Evolutionary conservation across 2,329 filamentous ascomycete genomes (phyloP).

Genomic region (Beauveria sp.): DNA sequence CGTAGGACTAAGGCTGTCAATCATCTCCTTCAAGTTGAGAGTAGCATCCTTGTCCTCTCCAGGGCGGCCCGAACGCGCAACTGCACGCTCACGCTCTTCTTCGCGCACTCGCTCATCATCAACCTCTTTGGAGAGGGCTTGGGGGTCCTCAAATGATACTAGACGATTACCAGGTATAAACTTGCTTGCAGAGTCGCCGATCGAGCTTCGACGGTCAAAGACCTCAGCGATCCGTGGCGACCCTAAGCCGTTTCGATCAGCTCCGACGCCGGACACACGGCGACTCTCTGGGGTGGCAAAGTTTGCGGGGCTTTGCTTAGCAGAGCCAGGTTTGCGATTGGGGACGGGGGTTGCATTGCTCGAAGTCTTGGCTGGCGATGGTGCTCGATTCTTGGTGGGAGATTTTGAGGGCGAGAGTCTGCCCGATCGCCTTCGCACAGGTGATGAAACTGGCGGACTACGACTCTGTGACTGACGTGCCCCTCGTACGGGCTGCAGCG

Average conservation of each 20-base stretch:
- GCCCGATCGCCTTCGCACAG: neutral
- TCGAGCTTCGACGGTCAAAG: slow-evolving; percentile 62
- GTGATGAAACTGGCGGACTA: neutral
- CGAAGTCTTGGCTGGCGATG: neutral
- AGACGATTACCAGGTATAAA: slow-evolving; percentile 50
- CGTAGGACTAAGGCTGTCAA: slow-evolving; percentile 68
- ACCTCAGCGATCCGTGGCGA: slow-evolving; percentile 67
- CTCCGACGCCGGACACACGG: slow-evolving; percentile 59
- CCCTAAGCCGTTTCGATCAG: slow-evolving; percentile 63
- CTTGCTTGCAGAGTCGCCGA: slow-evolving; percentile 56
- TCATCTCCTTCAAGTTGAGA: slow-evolving; percentile 66
- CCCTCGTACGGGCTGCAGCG: slow-evolving; percentile 29
- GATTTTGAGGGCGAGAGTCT: slow-evolving; percentile 1
- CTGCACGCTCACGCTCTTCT: slow-evolving; percentile 51
- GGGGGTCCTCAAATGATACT: slow-evolving; percentile 60
- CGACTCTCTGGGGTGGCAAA: slow-evolving; percentile 29
- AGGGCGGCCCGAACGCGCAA: slow-evolving; percentile 43
- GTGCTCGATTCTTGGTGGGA: neutral
- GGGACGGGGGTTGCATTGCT: neutral
- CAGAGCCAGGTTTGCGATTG: neutral
- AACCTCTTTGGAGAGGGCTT: slow-evolving; percentile 53
- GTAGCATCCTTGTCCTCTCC: slow-evolving; percentile 54
- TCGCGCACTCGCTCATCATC: slow-evolving; percentile 54
- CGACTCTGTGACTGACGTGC: neutral
- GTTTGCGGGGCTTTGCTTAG: neutral